Conservation (phyloP, 495 filamentous ascomycete species). For the Penicillium mononematosum region DNA sequence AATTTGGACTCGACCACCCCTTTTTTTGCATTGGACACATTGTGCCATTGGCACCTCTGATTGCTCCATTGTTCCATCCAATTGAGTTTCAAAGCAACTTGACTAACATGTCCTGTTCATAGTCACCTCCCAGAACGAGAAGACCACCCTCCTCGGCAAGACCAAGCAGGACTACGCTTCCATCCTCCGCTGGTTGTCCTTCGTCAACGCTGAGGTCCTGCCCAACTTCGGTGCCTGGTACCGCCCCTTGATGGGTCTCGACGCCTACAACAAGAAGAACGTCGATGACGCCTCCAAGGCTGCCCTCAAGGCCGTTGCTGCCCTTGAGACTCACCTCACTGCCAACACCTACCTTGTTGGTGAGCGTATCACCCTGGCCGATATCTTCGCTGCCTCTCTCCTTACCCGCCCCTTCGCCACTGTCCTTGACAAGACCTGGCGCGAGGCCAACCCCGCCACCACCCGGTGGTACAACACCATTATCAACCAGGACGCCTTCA, state of each 20-base stretch:
- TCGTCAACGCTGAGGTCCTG: constrained; percentile 82
- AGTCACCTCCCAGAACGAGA: constrained; percentile 99
- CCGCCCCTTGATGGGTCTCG: constrained; percentile 79
- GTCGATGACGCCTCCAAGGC: constrained; percentile 74
- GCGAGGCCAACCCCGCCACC: constrained; percentile 74
- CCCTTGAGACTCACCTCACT: constrained; percentile 83
- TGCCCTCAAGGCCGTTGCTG: constrained; percentile 61
- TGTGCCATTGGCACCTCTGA: constrained; percentile 20
- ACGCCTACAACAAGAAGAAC: constrained; percentile 95
- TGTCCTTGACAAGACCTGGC: constrained; percentile 37
- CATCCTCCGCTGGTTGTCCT: constrained; percentile 96
- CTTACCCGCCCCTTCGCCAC: constrained; percentile 43
- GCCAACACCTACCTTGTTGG: constrained; percentile 96
- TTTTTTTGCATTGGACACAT: constrained; percentile 15
- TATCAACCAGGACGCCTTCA: constrained; percentile 86
- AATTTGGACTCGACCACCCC: constrained; percentile 15
- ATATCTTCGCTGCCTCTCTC: constrained; percentile 77
- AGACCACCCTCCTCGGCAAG: constrained; percentile 97
- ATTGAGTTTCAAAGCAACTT: constrained; percentile 16
- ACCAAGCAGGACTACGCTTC: constrained; percentile 99
- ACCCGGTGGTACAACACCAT: constrained; percentile 94
- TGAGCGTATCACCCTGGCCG: constrained; percentile 94
- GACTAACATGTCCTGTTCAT: constrained; percentile 33
- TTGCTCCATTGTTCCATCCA: constrained; percentile 20
- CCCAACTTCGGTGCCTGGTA: constrained; percentile 76